phyloP scores from a whole-genome alignment of 1,284 basidiomycete species.

The Marasmius tenuissimus region DNA sequence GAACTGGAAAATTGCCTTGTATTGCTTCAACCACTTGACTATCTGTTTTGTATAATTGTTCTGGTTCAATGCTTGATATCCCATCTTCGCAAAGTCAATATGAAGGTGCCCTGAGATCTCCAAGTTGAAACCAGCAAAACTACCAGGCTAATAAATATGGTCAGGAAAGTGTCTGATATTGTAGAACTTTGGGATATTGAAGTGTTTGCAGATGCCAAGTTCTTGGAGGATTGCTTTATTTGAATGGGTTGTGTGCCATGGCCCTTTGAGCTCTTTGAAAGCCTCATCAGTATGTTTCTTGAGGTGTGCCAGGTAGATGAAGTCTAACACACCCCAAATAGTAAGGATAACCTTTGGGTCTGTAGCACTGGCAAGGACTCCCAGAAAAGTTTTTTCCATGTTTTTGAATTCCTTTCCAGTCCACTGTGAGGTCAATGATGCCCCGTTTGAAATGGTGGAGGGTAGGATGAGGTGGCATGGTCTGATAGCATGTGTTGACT shows the following conservation, averaged over 20 bases:
- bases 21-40: background rate
- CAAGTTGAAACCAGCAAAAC: no score
- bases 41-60: constrained; percentile 2
- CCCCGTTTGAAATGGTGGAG: no score
- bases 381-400: no score
- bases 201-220: background rate
- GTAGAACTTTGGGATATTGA: background rate
- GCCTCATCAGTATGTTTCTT: constrained; percentile 13
- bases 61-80: constrained; percentile 4
- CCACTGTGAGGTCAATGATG: no score
- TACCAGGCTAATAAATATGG: background rate
- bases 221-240: background rate
- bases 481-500: no score
- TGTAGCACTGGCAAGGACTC: no score
- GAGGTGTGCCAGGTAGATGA: background rate
- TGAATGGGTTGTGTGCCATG: background rate
- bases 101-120: background rate
- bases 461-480: no score
- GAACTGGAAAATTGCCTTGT: no score
- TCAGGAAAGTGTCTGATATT: background rate
- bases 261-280: constrained; percentile 11
- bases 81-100: background rate
- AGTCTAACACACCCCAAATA: background rate
- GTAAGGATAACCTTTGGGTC: no score
- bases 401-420: no score